Percentiles rank a stretch among this genome's conserved stretches.
Conservation (phyloP, 768 basidiomycete genomes). For the Tricholoma sp. region DNA sequence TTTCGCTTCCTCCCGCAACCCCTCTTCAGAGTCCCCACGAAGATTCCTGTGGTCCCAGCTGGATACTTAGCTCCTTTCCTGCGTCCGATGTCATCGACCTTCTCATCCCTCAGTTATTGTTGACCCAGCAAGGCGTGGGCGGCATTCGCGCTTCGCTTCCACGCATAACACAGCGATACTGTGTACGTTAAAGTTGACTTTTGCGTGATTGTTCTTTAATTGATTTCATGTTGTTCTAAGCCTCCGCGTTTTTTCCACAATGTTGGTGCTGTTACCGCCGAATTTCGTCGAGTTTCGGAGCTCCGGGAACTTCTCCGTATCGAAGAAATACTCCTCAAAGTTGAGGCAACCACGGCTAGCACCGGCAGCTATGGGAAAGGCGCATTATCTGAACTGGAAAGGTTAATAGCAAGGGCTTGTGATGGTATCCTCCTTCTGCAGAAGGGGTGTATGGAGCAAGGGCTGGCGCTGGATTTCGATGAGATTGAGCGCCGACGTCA, state of each 20-base stretch:
- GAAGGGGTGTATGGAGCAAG: background rate
- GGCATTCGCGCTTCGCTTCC: background rate
- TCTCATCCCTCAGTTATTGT: background rate
- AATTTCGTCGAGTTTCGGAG: background rate
- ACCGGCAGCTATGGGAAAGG: background rate
- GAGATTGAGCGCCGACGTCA: background rate
- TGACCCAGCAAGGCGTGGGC: background rate
- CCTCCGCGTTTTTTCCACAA: background rate
- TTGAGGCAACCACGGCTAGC: background rate
- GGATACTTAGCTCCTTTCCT: background rate
- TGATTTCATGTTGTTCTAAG: background rate
- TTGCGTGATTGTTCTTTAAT: background rate
- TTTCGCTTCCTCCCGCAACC: too few species aligned
- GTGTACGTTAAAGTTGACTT: background rate
- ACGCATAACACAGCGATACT: background rate
- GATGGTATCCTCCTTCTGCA: background rate
- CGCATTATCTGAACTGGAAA: background rate
- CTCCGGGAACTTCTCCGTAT: background rate
- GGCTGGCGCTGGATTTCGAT: background rate
- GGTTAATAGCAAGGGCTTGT: background rate
- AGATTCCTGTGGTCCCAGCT: background rate
- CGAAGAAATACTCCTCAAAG: background rate
- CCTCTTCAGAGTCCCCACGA: too few species aligned
- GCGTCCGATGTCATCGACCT: background rate
- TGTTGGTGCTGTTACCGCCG: background rate